Conservation (phyloP, 2,329 filamentous ascomycete species). For the Aschersonia sp. region DNA sequence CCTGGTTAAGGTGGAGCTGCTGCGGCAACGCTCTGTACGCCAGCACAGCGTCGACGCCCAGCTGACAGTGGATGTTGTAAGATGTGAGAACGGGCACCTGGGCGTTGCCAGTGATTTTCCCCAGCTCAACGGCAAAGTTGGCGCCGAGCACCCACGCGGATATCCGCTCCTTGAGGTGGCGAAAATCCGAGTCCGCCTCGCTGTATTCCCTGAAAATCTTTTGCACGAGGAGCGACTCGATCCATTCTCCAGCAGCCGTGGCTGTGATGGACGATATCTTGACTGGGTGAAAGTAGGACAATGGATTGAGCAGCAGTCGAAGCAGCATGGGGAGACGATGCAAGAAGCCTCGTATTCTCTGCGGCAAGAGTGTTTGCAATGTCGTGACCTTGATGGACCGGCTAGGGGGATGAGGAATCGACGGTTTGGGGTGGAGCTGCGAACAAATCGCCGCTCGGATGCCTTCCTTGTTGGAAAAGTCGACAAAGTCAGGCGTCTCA, state of each 20-base stretch:
- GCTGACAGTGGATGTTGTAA: conserved; percentile 1
- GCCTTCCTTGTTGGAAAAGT: not conserved
- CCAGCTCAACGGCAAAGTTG: conserved; percentile 3
- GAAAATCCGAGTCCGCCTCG: conserved; percentile 2
- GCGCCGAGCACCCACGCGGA: conserved; percentile 2
- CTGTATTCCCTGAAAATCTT: conserved; percentile 2
- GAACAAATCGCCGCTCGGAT: conserved; percentile 2
- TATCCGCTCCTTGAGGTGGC: conserved; percentile 1
- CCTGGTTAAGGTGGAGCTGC: not conserved
- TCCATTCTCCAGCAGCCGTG: conserved; percentile 2
- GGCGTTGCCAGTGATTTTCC: not conserved
- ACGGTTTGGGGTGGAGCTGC: conserved; percentile 2
- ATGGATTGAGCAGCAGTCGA: conserved; percentile 1
- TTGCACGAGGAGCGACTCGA: conserved; percentile 3
- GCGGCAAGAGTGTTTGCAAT: not conserved
- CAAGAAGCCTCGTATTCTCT: conserved; percentile 1
- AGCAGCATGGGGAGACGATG: conserved; percentile 3
- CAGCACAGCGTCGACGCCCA: not conserved
- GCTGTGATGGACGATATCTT: conserved; percentile 3
- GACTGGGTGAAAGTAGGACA: conserved; percentile 3
- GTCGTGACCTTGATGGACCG: conserved; percentile 4
- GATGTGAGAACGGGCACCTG: conserved; percentile 1
- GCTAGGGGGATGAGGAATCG: conserved; percentile 2
- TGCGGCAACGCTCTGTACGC: conserved; percentile 2
- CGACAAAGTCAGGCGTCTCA: not conserved